Evolutionary conservation across 768 basidiomycete genomes (phyloP), one percentile per base, ranked within the genome.

Genomic region (Mycena vulgaris): DNA sequence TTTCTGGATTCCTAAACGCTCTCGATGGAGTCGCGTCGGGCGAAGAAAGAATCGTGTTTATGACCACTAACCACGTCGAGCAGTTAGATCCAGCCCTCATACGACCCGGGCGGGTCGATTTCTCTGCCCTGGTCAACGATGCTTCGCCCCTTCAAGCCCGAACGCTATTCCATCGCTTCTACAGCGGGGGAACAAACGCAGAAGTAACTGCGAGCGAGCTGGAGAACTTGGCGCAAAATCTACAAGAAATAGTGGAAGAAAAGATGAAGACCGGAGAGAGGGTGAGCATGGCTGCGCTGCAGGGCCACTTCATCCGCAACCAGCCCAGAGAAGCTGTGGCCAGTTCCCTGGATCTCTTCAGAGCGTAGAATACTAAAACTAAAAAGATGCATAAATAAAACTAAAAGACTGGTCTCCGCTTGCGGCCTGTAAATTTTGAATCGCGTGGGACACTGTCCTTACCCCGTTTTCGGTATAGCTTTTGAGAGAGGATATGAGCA

Each of bases 21-120:
- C 86, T 99, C 3, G 98, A 99, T 77, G 98, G 98, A 21, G 97
- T 99, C 31, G 97, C 96, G 6, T 98, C 97, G 14, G 95, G 96
- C 47, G 97, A 98, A 82, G 96, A 98, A 76, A 92, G 98, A n/a
- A 92, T 99, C 78, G 90, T 99, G 39, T 99, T 99, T 83, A 94
- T 99, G 92, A 99, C 98, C 0, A 99, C 98, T n/a, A 99, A 99
- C 80, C 98, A 99, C 75, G 79, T 94, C 62, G 90, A 94, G 68
- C 88, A 86, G 70, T 89, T 99, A 39, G 98, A 99, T 81, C 93
- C 95, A 8, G 98, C 97, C 0, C 89, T 99, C 52, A 95, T 99
- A 77, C 91, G 98, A 58, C 97, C 98, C 0, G 98, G 98, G 21
- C 90, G 98, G 13, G 97, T 99, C 48, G 98, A 99, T 79, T 80